Evolutionary conservation across 192 early-diverging fungal species (phyloP).

Genomic region (Backusella westeae): DNA sequence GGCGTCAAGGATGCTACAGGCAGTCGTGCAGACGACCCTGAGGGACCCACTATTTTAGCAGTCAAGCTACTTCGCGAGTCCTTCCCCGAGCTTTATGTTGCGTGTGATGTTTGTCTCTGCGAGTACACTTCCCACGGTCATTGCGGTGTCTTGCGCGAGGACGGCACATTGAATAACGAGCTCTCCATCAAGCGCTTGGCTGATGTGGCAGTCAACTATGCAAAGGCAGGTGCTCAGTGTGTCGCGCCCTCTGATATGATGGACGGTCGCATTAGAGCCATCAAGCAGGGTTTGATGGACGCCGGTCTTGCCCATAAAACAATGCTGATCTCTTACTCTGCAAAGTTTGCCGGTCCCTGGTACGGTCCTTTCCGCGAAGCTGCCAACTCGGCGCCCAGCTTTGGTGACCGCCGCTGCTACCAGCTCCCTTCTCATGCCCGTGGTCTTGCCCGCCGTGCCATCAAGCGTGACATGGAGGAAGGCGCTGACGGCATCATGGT

Average conservation of each 20-base stretch:
- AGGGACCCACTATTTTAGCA: constrained; percentile 83
- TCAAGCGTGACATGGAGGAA: constrained; percentile 84
- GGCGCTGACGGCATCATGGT: constrained; percentile 98
- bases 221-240: constrained; percentile 87
- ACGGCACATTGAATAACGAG: constrained; percentile 84
- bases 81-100: constrained; percentile 83
- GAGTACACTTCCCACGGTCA: constrained; percentile 97
- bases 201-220: constrained; percentile 84
- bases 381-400: constrained; percentile 87
- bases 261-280: constrained; percentile 91
- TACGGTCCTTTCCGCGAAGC: constrained; percentile 99
- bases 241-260: constrained; percentile 98
- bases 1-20: constrained; percentile 74
- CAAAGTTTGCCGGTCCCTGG: constrained; percentile 93
- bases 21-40: constrained; percentile 76
- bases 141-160: constrained; percentile 79
- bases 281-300: constrained; percentile 80
- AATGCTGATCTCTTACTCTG: constrained; percentile 93
- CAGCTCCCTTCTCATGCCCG: constrained; percentile 90
- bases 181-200: constrained; percentile 76
- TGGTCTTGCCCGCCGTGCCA: constrained; percentile 87
- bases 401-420: constrained; percentile 92
- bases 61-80: constrained; percentile 70
- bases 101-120: constrained; percentile 96
- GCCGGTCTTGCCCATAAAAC: constrained; percentile 77